Evolutionary conservation across 2,329 filamentous ascomycete genomes (phyloP), one percentile per base, ranked within the genome.

Genomic region (Dactylellina leptospora): DNA sequence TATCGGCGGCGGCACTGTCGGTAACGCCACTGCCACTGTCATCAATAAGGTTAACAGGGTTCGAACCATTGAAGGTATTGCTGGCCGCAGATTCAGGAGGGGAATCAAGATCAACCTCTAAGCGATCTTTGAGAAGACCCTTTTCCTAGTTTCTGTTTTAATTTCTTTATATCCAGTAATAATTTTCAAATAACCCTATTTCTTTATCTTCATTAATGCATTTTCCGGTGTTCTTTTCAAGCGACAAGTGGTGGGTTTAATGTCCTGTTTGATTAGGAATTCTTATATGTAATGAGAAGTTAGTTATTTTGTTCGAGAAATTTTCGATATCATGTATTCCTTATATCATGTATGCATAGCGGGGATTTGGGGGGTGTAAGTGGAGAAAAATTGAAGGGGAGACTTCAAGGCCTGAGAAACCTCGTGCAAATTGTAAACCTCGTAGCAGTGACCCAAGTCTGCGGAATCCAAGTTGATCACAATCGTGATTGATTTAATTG

Each of bases 81-180:
- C 48, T 53, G 48, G 48, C 16, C 48, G 48, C 48, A 53, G 48
- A 36, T 53, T 53, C 48, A 36, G 48, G 38, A 22, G 48, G 30
- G 48, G 48, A 23, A n/a, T 53, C 28, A 53, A 33, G 28, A 25
- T 53, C 30, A 38, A 10, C 18, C n/a, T 38, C 16, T 53, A 53
- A 53, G 30, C 9, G 18, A 20, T 38, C 9, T 36, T 16, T 8
- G 25, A 10, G 3, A 38, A 36, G 13, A 11, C 13, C 4, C 25
- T 13, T 20, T 18, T 53, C 38, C 30, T 53, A 18, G 3, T 53
- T 53, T 53, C 48, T 53, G 48, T 38, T 53, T 38, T 23, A 9
- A 36, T 22, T 28, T 30, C 16, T 22, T 51, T 30, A 2, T 25
- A 20, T 36, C 30, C 28, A 38, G 48, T 18, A 36, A 53, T 53